Evolutionary conservation across 768 basidiomycete species (phyloP), one percentile per base, ranked within the genome.

Genomic region (Lenzites betulinus): DNA sequence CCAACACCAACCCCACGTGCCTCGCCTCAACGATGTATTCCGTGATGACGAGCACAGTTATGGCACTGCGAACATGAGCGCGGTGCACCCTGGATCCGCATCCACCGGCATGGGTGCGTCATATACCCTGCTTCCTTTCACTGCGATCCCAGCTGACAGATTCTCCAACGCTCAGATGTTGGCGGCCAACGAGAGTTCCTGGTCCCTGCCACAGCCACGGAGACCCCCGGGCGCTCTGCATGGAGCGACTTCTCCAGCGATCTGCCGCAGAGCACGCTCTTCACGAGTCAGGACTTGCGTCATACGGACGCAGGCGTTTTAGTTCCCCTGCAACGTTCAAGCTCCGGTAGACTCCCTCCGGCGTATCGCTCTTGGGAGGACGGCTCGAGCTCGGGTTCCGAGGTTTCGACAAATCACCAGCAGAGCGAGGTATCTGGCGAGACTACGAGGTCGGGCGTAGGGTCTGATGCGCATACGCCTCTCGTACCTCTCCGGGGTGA

Each of bases 301-400:
- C 60, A 61, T 38, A 48, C 25, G 16, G 60, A 61, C 22, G 54
- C 54, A 0, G 54, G 60, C 0, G 51, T 51, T 7, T 16, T 53
- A 7, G 23, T 54, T 30, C 46, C 47, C 11, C 26, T 61, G 5
- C 7, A 18, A 9, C 41, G 48, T 18, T 43, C 60, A 5, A 20
- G 46, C 2, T 61, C 60, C 20, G 54, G 47, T 3, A 16, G 60
- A 5, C 54, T 56, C 4, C 60, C 60, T 9, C 60, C 60, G 1
- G 60, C 60, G 12, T 61, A 61, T 25, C 60, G 49, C 16, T 54
- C 54, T 1, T 50, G 60, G 54, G 60, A 51, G n/a, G n/a, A 51
- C 38, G 33, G 23, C 18, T 44, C 47, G 15, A 28, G 46, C n/a
- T 13, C 23, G 3, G 51, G 35, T 9, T 51, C 51, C 7, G 51